Conservation (phyloP, 2,329 filamentous ascomycete genomes). For the Xylaria sp. region DNA sequence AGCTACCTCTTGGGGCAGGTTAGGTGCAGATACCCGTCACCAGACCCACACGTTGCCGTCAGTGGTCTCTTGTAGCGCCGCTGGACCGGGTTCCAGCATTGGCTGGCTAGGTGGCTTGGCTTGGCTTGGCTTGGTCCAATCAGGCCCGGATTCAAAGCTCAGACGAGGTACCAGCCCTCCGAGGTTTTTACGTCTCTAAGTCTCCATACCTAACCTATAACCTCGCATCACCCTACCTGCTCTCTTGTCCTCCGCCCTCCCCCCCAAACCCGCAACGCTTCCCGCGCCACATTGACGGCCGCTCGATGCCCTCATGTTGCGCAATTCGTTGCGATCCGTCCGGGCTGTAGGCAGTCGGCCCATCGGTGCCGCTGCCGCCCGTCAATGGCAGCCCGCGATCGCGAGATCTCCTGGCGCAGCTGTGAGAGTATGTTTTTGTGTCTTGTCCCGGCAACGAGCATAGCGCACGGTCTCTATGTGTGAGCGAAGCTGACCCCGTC, state of each 20-base stretch:
- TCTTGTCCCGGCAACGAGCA: neutral
- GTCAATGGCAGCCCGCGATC: constrained; percentile 67
- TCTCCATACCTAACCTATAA: constrained; percentile 36
- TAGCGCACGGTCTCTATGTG: neutral
- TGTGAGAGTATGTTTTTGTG: constrained; percentile 53
- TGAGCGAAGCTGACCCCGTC: constrained; percentile 24
- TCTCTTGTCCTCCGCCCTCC: constrained; percentile 19
- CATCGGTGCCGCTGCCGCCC: constrained; percentile 62
- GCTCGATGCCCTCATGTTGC: constrained; percentile 71
- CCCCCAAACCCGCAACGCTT: constrained; percentile 39
- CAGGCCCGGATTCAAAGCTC: constrained; percentile 31
- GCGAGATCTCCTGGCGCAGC: constrained; percentile 53
- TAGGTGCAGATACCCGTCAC: neutral
- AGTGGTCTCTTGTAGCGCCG: constrained; percentile 11
- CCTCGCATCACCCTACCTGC: constrained; percentile 37
- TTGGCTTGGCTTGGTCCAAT: constrained; percentile 20
- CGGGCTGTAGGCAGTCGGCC: constrained; percentile 68
- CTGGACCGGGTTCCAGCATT: constrained; percentile 16
- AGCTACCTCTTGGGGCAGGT: neutral
- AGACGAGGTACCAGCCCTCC: constrained; percentile 43
- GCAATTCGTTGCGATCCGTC: constrained; percentile 74
- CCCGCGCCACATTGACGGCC: constrained; percentile 45
- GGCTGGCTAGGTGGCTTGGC: neutral
- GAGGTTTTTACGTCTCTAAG: constrained; percentile 47
- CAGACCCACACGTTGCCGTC: constrained; percentile 32